Percentiles rank a stretch among this genome's conserved stretches.
Conservation (phyloP, 1,139 yeast species). For the Lodderomyces elongisporus region DNA sequence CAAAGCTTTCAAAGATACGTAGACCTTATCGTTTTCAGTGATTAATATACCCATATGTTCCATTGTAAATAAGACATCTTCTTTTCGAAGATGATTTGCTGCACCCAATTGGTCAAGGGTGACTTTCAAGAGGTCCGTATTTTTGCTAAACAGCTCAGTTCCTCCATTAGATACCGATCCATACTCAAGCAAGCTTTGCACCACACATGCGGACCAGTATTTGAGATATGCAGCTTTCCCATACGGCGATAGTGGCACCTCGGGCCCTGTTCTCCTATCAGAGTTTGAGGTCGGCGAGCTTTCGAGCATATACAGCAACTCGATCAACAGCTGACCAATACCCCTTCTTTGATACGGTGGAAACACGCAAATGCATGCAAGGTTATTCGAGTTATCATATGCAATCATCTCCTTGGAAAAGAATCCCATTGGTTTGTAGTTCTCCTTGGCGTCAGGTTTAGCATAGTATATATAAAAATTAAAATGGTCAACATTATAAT, state of each 20-base stretch:
- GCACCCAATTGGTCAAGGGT: slow-evolving; percentile 47
- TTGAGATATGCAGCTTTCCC: slow-evolving; percentile 69
- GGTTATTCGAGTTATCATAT: slow-evolving; percentile 72
- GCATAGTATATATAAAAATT: slow-evolving; percentile 76
- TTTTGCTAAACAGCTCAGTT: too few species aligned
- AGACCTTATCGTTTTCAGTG: slow-evolving; percentile 2
- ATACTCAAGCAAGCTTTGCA: slow-evolving; percentile 15
- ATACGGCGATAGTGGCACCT: slow-evolving; percentile 78
- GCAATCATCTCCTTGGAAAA: slow-evolving; percentile 84
- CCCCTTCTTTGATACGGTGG: slow-evolving; percentile 86
- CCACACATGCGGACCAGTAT: slow-evolving; percentile 64
- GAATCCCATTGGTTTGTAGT: slow-evolving; percentile 71
- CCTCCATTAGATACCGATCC: too few species aligned
- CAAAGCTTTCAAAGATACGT: neutral
- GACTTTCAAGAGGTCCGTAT: slow-evolving; percentile 8
- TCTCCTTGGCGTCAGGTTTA: slow-evolving; percentile 13
- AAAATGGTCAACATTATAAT: slow-evolving; percentile 71
- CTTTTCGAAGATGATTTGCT: slow-evolving; percentile 64
- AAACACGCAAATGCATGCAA: slow-evolving; percentile 85
- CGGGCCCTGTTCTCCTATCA: slow-evolving; percentile 97
- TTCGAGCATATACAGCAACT: slow-evolving; percentile 76
- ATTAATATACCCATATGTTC: slow-evolving; percentile 54
- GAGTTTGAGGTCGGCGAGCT: slow-evolving; percentile 58
- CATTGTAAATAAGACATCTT: slow-evolving; percentile 63
- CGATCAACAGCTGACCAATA: slow-evolving; percentile 74